A percentile compares a stretch with the other conserved stretches of the same genome.
Conservation (phyloP, 805 yeast genomes). For the Priceomyces haplophilus region DNA sequence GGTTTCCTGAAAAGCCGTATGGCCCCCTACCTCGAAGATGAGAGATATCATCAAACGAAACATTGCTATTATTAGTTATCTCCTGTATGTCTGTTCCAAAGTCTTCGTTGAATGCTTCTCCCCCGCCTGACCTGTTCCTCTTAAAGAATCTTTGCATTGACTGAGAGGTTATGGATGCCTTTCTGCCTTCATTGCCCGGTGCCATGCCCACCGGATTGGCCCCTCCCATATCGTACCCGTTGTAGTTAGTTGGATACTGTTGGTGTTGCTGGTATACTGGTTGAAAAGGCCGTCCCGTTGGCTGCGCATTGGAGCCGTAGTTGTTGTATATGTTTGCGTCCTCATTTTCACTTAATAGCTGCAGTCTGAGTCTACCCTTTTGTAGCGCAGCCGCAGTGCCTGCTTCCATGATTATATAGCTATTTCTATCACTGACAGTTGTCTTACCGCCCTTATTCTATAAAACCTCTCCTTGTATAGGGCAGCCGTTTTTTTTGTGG, state of each 20-base stretch:
- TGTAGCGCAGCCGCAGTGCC: constrained; percentile 16
- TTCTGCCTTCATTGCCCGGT: constrained; percentile 21
- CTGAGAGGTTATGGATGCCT: constrained; percentile 38
- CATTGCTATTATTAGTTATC: constrained; percentile 32
- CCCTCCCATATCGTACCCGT: constrained; percentile 9
- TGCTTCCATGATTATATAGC: constrained; percentile 19
- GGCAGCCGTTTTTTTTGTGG: neutral
- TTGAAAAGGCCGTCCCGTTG: constrained; percentile 7
- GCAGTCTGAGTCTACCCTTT: constrained; percentile 30
- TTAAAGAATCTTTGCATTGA: constrained; percentile 41
- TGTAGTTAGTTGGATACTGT: constrained; percentile 3
- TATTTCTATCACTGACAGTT: neutral
- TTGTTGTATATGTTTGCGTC: constrained; percentile 21
- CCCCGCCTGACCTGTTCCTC: constrained; percentile 33
- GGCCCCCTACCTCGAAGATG: constrained; percentile 66
- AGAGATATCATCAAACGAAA: constrained; percentile 63
- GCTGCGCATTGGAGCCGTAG: constrained; percentile 14
- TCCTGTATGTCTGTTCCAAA: constrained; percentile 35
- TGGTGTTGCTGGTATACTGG: constrained; percentile 9
- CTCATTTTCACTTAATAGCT: constrained; percentile 30
- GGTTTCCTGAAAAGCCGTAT: constrained; percentile 46
- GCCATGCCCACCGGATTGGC: neutral
- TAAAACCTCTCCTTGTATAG: neutral
- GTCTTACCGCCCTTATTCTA: neutral
- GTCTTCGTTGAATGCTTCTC: constrained; percentile 35